Base-by-base conservation (phyloP, 495 filamentous ascomycete species). In the Aspergillus panamensis region DNA sequence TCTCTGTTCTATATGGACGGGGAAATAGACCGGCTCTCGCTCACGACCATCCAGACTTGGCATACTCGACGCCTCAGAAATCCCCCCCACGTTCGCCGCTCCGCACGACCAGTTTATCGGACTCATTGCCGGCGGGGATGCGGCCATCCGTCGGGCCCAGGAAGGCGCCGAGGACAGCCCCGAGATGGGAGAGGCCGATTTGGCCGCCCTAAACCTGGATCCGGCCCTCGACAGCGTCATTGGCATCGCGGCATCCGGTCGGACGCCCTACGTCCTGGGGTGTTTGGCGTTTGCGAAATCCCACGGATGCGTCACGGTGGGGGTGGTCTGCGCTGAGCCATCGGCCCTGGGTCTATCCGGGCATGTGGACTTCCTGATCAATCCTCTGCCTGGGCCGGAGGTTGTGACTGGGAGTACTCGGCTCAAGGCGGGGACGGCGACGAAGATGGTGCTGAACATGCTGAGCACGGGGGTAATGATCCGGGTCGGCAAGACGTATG, bases 111-210 rank as follows among this genome's bases (percentile, higher is more conserved):
- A 75, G 33, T 77, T 76, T 20, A 32, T 76, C 35, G 71, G 69
- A 0, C 20, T 75, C 5, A 73, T 76, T 55, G 73, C 73, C 3
- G 71, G 72, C 9, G 73, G 73, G 19, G 71, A 75, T 62, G 66
- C 60, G 12, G 71, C 73, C 3, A 75, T 77, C 58, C 68, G 68
- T 20, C 56, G 61, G 25, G 71, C 73, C 0, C 71, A 75, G 49
- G 73, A 77, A 56, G 73, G 73, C 12, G 73, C 73, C 5, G 73
- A 77, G 56, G 73, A 77, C 42, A 62, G 63, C 43, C n/a, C n/a
- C n/a, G 59, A 55, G 17, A 21, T 59, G 1, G 69, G 64, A 9
- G 61, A 60, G 37, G 58, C 60, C 9, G 69, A 72, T 31, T 47
- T 76, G 47, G 48, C 49, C 16, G 39, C 51, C 10, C 53, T 76